Evolutionary conservation across 2,329 filamentous ascomycete species (phyloP).

Genomic region (Acarospora socialis): DNA sequence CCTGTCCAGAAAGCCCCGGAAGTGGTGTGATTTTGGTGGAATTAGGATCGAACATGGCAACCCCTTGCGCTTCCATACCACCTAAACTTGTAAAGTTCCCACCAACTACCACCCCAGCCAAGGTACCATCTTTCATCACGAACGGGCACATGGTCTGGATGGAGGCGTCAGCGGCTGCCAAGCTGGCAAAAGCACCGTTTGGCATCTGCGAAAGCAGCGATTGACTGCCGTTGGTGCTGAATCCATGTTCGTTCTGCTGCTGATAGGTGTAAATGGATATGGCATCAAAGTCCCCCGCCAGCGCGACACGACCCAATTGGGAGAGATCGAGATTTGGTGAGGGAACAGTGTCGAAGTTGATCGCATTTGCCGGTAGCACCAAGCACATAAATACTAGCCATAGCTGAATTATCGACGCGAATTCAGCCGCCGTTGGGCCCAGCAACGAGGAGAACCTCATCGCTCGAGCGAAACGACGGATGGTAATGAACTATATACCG

Average conservation of each 20-base stretch:
- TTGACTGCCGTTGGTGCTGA: constrained; percentile 62
- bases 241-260: constrained; percentile 57
- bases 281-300: constrained; percentile 80
- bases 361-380: constrained; percentile 16
- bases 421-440: constrained; percentile 29
- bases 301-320: constrained; percentile 64
- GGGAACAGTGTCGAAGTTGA: constrained; percentile 47
- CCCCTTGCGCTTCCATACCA: constrained; percentile 57
- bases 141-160: constrained; percentile 84
- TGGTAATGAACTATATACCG: constrained; percentile 8
- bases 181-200: constrained; percentile 64
- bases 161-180: constrained; percentile 65
- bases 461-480: constrained; percentile 26
- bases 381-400: constrained; percentile 15
- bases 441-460: constrained; percentile 33
- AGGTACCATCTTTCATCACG: constrained; percentile 47
- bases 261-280: constrained; percentile 80
- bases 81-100: constrained; percentile 93
- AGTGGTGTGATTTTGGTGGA: constrained; percentile 58
- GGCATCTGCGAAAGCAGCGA: constrained; percentile 70
- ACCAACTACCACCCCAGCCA: constrained; percentile 67
- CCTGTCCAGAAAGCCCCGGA: constrained; percentile 66
- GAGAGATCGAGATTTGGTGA: constrained; percentile 63
- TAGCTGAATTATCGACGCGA: constrained; percentile 20
- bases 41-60: constrained; percentile 67